These are phyloP conservation scores for Albophoma yamanashiensis DNA, from an alignment of 2,329 filamentous ascomycete genomes.

Conservation along the genomic window DNA sequence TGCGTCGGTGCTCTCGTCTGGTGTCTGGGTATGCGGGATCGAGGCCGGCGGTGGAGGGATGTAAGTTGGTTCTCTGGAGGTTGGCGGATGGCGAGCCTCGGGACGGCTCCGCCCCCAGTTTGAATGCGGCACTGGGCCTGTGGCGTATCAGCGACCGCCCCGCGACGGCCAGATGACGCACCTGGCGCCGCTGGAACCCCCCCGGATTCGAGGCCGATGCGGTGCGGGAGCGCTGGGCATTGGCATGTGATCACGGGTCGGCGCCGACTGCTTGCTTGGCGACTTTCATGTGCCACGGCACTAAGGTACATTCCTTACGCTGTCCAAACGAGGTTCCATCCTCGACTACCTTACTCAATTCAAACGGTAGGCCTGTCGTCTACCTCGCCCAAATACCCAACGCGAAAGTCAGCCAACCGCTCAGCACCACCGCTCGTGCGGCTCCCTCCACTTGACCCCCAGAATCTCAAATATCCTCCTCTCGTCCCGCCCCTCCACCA, in stretches of 20 bases:
- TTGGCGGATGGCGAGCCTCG: background rate
- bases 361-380: background rate
- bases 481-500: conserved; percentile 69
- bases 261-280: background rate
- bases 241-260: background rate
- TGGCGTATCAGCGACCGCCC: background rate
- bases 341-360: background rate
- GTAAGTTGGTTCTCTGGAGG: background rate
- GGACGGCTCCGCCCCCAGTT: background rate
- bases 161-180: background rate
- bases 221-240: no score
- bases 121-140: background rate
- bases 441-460: conserved; percentile 75
- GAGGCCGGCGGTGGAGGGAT: background rate
- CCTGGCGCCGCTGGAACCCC: background rate
- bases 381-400: no score
- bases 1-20: background rate
- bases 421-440: conserved; percentile 66
- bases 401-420: no score
- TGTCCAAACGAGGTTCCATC: background rate
- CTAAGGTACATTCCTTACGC: no score
- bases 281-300: background rate
- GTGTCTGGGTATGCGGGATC: background rate
- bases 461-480: conserved; percentile 70
- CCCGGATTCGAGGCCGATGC: background rate